Evolutionary conservation across 2,329 filamentous ascomycete genomes (phyloP).

Genomic region (Phaeomoniella chlamydospora): DNA sequence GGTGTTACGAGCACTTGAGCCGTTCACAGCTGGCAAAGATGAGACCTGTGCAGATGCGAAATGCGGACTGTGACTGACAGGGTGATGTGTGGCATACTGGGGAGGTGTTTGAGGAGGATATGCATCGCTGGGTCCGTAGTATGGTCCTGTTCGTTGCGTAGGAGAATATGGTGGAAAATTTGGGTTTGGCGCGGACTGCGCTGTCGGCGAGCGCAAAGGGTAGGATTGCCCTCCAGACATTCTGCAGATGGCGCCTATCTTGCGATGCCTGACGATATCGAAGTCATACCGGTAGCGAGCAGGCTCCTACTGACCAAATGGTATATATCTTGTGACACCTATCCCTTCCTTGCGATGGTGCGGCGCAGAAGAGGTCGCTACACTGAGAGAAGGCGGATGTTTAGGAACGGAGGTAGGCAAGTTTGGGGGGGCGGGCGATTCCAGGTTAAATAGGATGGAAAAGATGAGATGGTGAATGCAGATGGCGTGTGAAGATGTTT

Average conservation of each 20-base stretch:
- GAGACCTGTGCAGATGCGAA: constrained; percentile 1
- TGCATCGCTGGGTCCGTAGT: background rate
- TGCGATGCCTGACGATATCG: background rate
- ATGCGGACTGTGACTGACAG: background rate
- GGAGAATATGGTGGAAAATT: background rate
- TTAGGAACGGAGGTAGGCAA: too few relatives aligned
- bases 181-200: background rate
- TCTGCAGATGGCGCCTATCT: background rate
- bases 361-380: too few relatives aligned
- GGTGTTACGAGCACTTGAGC: constrained; percentile 16
- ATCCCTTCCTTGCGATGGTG: too few relatives aligned
- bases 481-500: too few relatives aligned
- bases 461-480: too few relatives aligned
- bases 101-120: background rate
- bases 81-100: background rate
- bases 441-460: too few relatives aligned
- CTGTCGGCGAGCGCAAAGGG: background rate
- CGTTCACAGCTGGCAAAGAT: constrained; percentile 24
- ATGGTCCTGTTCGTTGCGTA: background rate
- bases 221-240: background rate
- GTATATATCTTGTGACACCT: too few relatives aligned
- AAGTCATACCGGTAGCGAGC: background rate
- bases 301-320: too few relatives aligned
- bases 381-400: too few relatives aligned
- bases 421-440: too few relatives aligned